Percentiles rank a stretch among this genome's conserved stretches.
These are phyloP conservation scores for Dendrostoma leiphaemia DNA, from an alignment of 2,329 filamentous ascomycete genomes.

Conservation along the genomic window DNA sequence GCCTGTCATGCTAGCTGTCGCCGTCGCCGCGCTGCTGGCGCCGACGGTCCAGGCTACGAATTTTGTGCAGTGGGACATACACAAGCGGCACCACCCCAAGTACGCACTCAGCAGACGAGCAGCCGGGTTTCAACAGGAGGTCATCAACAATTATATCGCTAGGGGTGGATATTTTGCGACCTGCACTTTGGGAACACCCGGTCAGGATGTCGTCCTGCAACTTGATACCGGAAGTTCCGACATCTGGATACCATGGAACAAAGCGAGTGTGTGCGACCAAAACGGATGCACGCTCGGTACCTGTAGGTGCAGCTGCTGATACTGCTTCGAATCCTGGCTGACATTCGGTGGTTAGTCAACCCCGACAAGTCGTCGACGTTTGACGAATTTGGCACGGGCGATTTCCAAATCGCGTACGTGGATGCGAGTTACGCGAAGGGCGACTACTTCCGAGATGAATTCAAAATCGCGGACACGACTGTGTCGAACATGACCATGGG, in stretches of 20 bases:
- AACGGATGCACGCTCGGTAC: slow-evolving; percentile 41
- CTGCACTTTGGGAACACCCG: slow-evolving; percentile 55
- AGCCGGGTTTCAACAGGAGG: slow-evolving; percentile 37
- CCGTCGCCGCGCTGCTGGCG: slow-evolving; percentile 23
- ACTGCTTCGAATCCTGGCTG: background rate
- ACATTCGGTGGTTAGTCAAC: slow-evolving; percentile 38
- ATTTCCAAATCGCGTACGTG: slow-evolving; percentile 61
- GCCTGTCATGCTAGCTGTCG: slow-evolving; percentile 12
- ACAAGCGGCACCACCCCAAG: slow-evolving; percentile 30
- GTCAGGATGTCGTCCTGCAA: slow-evolving; percentile 55
- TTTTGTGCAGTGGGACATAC: slow-evolving; percentile 49
- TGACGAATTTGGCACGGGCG: slow-evolving; percentile 36
- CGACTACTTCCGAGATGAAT: slow-evolving; percentile 58
- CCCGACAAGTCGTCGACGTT: slow-evolving; percentile 45
- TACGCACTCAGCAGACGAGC: slow-evolving; percentile 36
- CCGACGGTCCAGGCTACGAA: slow-evolving; percentile 24
- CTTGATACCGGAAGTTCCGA: slow-evolving; percentile 67
- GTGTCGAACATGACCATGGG: slow-evolving; percentile 60
- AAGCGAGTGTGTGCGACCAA: slow-evolving; percentile 36
- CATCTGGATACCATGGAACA: slow-evolving; percentile 53
- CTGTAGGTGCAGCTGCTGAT: slow-evolving; percentile 37
- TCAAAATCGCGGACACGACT: slow-evolving; percentile 50
- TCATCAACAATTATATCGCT: slow-evolving; percentile 42
- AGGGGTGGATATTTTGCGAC: slow-evolving; percentile 56
- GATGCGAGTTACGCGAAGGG: slow-evolving; percentile 56